Evolutionary conservation across 495 filamentous ascomycete species (phyloP).

Genomic region (Copromyces sp.): DNA sequence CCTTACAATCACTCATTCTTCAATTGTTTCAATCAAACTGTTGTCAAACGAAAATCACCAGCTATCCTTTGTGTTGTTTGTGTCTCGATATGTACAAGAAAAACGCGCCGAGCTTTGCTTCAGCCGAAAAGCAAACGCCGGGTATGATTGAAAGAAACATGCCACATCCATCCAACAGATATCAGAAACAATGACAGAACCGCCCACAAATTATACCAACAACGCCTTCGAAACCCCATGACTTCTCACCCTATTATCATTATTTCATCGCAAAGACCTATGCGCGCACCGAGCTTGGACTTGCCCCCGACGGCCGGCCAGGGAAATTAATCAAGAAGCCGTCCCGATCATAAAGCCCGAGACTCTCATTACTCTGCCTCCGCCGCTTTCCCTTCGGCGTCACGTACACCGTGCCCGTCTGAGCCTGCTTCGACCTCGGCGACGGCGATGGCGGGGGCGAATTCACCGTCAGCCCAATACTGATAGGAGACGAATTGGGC

Average conservation of each 20-base stretch:
- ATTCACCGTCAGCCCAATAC: not conserved
- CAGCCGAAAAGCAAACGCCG: not conserved
- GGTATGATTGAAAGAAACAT: not conserved
- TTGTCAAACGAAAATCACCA: not conserved
- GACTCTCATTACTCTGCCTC: slow-evolving; percentile 6
- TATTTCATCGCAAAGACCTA: not conserved
- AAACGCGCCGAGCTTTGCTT: not conserved
- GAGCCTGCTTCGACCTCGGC: not conserved
- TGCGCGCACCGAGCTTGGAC: not conserved
- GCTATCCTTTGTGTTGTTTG: too few species aligned
- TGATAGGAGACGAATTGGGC: not conserved
- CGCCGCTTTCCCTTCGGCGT: not conserved
- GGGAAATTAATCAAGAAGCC: slow-evolving; percentile 15
- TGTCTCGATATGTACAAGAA: not conserved
- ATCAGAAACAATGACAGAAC: not conserved
- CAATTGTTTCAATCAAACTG: not conserved
- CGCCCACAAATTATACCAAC: not conserved
- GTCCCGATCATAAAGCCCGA: slow-evolving; percentile 13
- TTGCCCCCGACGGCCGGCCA: not conserved
- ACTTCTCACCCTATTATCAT: not conserved
- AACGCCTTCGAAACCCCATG: not conserved
- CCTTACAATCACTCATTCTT: not conserved
- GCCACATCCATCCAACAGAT: not conserved
- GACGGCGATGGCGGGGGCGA: not conserved
- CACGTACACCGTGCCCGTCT: not conserved